Base-by-base conservation (phyloP, 116 monocot species). In the Trichopus zeylanicus region DNA sequence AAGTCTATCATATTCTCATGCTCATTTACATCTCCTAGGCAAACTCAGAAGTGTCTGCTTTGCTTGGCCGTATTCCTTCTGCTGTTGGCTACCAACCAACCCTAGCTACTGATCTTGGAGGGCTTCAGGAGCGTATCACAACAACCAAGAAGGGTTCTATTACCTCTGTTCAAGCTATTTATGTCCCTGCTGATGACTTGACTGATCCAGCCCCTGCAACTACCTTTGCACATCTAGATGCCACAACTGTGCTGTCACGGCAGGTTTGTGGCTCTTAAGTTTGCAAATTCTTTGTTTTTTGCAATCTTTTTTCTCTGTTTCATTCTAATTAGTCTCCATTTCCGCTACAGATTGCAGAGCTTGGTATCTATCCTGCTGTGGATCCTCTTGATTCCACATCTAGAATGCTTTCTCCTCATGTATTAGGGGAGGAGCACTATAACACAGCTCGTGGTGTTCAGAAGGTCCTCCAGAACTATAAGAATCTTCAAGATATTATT, bases 111-210 rank as follows among this genome's bases (percentile, higher is more conserved):
- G 93, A 93, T 82, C 88, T 93, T 78, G 93, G 93, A 73, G 93
- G 93, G 23, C 68, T 93, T 10, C 93, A 93, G 80, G 93, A 93
- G 49, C 78, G 93, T 42, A 93, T 93, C 63, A 93, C 93, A 1
- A 93, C 93, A 21, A 93, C 93, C 57, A 89, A 82, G 73, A 88
- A 93, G 63, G 93, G 93, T 46, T 93, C 93, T 18, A 93, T 93
- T 46, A 93, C 93, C 25, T 93, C 93, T 63, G 93, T 89, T 7
- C 93, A 93, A 51, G 93, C 93, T 75, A 89, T 89, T 53, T 93
- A 88, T 75, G 89, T 88, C 59, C 93, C 88, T 73, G 93, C 93
- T 82, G 93, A 93, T 88, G 93, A 93, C 65, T 78, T 93, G 85
- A 93, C 93, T 53, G 93, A 88, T 88, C 93, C 93, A 33, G 93